Percentiles rank a stretch among this genome's conserved stretches.
Evolutionary conservation across 164 flowering plant genomes (phyloP).

Genomic region (Berberis thunbergii): DNA sequence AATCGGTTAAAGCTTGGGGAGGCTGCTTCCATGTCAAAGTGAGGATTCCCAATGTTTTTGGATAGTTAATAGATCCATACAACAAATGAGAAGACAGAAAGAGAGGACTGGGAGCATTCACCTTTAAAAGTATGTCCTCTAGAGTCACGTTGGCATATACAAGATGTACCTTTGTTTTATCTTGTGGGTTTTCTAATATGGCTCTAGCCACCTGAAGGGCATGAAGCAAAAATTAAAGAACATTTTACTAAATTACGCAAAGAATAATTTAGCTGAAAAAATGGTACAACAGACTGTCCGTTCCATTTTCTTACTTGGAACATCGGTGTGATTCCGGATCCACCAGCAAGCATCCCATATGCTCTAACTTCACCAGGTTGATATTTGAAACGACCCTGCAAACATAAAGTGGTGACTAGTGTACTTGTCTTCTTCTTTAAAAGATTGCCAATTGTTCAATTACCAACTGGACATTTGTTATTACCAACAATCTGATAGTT

Average conservation of each 20-base stretch:
- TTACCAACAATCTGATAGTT: neutral
- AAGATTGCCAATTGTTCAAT: too few species aligned
- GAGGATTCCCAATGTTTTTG: too few species aligned
- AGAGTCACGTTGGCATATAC: constrained; percentile 89
- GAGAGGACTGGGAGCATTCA: too few species aligned
- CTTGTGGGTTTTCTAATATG: constrained; percentile 79
- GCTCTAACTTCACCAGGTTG: constrained; percentile 87
- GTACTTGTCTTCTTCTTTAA: too few species aligned
- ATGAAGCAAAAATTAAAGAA: constrained; percentile 1
- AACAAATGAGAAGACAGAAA: too few species aligned
- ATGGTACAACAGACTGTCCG: neutral
- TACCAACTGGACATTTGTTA: neutral
- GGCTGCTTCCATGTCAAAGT: too few species aligned
- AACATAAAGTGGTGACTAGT: constrained; percentile 5
- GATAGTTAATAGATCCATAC: too few species aligned
- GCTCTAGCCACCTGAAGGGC: constrained; percentile 80
- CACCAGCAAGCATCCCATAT: constrained; percentile 99
- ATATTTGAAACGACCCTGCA: constrained; percentile 88
- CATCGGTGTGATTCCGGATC: constrained; percentile 99
- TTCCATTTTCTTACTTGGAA: constrained; percentile 58
- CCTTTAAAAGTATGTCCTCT: constrained; percentile 94
- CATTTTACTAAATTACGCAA: neutral
- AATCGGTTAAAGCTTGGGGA: too few species aligned
- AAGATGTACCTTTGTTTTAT: constrained; percentile 74
- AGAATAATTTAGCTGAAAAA: neutral